Conservation (phyloP, 306 rosid species). For the Cucumis cinereus region DNA sequence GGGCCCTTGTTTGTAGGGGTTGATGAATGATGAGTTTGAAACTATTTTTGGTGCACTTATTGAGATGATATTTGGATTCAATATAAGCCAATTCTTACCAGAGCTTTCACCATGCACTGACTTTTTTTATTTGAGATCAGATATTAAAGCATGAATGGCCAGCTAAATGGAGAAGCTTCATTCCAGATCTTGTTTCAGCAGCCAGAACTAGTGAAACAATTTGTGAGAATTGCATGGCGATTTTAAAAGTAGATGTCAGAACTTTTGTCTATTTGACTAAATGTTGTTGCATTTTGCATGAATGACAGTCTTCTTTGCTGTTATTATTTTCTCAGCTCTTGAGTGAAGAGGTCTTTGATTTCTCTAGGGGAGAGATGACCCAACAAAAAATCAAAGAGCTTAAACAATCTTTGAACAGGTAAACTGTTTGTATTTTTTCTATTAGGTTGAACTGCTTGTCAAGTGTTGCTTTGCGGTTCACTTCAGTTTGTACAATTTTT, state of each 20-base stretch:
- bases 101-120: neutral
- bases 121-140: slow-evolving; percentile 20
- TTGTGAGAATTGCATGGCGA: slow-evolving; percentile 95
- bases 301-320: slow-evolving; percentile 5
- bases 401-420: slow-evolving; percentile 73
- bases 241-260: slow-evolving; percentile 52
- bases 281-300: neutral
- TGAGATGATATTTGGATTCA: neutral
- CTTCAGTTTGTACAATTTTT: neutral
- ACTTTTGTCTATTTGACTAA: neutral
- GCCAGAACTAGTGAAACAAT: slow-evolving; percentile 94
- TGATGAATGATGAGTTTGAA: neutral
- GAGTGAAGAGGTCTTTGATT: slow-evolving; percentile 61
- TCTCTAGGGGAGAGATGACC: slow-evolving; percentile 66
- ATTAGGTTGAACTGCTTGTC: neutral
- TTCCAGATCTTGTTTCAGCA: slow-evolving; percentile 91
- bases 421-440: slow-evolving; percentile 8
- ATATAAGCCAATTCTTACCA: neutral
- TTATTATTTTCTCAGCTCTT: slow-evolving; percentile 29
- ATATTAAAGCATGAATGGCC: slow-evolving; percentile 99
- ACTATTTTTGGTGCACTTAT: neutral
- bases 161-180: slow-evolving; percentile 74
- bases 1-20: neutral
- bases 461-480: neutral
- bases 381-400: slow-evolving; percentile 54